Evolutionary conservation across 108 stramenopile genomes (phyloP).

Genomic region (Skeletonema costatum): DNA sequence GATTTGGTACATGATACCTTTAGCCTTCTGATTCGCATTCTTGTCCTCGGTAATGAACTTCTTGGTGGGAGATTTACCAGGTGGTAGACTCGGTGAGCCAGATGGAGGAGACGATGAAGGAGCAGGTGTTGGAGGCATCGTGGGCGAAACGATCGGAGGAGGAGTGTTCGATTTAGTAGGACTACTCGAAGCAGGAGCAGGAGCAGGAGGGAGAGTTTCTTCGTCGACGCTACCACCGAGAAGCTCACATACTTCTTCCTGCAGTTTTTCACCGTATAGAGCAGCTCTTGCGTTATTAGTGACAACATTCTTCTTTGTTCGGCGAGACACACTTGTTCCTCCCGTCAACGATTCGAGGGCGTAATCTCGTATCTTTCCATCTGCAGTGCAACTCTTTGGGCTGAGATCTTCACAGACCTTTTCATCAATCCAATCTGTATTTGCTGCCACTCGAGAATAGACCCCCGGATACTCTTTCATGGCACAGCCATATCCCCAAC

Average conservation of each 20-base stretch:
- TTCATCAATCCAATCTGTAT: slow-evolving; percentile 43
- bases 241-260: neutral
- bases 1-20: too few species aligned
- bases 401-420: slow-evolving; percentile 24
- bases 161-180: neutral
- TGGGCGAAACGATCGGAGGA: neutral
- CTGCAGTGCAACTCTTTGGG: neutral
- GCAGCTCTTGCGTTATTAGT: too few species aligned
- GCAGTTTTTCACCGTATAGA: too few species aligned
- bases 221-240: neutral
- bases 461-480: slow-evolving; percentile 28
- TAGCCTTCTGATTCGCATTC: too few species aligned
- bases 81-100: neutral
- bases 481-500: slow-evolving; percentile 50
- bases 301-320: too few species aligned
- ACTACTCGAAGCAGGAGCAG: neutral
- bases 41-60: neutral
- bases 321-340: neutral
- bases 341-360: neutral
- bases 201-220: neutral
- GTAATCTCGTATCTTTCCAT: neutral
- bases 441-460: slow-evolving; percentile 38
- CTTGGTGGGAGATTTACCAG: neutral
- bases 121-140: neutral
- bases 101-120: neutral